A percentile compares a stretch with the other conserved stretches of the same genome.
phyloP scores from a whole-genome alignment of 1,284 basidiomycete species.

The Ganoderma sp. region DNA sequence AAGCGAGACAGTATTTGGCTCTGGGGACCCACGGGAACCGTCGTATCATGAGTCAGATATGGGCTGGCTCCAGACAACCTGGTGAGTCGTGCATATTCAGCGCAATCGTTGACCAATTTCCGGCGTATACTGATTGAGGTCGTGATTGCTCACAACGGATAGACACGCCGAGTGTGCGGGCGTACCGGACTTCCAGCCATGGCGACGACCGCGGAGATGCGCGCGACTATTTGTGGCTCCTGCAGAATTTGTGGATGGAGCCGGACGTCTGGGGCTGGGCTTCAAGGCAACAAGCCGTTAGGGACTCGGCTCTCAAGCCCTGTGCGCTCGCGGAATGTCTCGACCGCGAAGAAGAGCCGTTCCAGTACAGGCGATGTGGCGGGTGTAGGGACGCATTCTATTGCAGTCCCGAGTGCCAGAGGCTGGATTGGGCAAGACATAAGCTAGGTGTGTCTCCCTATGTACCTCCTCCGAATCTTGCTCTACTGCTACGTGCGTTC shows the following conservation, averaged over 20 bases:
- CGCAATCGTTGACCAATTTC: not conserved
- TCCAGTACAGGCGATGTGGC: conserved; percentile 33
- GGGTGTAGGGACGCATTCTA: conserved; percentile 41
- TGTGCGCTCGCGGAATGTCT: conserved; percentile 26
- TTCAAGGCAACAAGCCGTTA: conserved; percentile 39
- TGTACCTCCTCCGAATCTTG: not conserved
- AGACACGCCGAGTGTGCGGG: conserved; percentile 11
- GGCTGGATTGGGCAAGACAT: conserved; percentile 45
- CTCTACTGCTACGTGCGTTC: not conserved
- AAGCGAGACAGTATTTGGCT: conserved; percentile 44
- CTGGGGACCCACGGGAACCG: conserved; percentile 43
- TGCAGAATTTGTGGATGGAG: conserved; percentile 48
- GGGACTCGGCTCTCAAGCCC: conserved; percentile 18
- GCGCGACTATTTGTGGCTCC: conserved; percentile 48
- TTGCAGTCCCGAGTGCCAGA: conserved; percentile 46
- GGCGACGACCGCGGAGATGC: conserved; percentile 46
- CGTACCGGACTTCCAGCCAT: conserved; percentile 37
- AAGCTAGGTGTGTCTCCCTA: conserved; percentile 34
- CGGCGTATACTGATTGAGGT: not conserved
- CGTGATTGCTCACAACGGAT: not conserved
- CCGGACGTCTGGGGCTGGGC: conserved; percentile 48
- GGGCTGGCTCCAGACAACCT: conserved; percentile 41
- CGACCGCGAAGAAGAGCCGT: conserved; percentile 23
- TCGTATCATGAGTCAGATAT: conserved; percentile 43
- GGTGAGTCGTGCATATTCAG: conserved; percentile 32